Conservation (phyloP, 1,284 basidiomycete genomes). For the Puccinia novopanici region DNA sequence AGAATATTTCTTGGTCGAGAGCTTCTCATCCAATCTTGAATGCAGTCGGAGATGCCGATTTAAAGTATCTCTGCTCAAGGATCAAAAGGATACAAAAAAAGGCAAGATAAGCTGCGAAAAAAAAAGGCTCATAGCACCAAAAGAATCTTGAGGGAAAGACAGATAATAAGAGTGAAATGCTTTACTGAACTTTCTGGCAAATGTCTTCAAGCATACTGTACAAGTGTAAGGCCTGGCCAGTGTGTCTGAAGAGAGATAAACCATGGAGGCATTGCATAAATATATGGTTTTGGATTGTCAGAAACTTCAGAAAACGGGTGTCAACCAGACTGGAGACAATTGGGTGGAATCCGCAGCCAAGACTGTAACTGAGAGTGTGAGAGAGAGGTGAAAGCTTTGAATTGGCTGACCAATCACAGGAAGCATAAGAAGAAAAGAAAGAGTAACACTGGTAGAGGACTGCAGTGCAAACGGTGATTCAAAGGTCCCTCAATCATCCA, state of each 20-base stretch:
- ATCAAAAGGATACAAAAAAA: neutral
- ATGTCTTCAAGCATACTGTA: conserved; percentile 44
- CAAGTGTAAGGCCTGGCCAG: no score
- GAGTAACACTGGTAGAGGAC: neutral
- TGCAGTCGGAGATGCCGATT: conserved; percentile 47
- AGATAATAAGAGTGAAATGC: neutral
- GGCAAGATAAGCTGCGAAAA: neutral
- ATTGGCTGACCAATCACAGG: neutral
- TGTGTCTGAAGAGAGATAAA: conserved; percentile 14
- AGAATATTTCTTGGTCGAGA: neutral
- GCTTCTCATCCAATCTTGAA: conserved; percentile 21
- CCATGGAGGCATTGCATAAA: neutral
- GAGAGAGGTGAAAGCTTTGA: no score
- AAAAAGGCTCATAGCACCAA: no score
- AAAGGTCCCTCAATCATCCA: neutral
- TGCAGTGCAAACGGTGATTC: conserved; percentile 8
- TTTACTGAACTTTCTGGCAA: conserved; percentile 48
- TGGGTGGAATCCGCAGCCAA: neutral
- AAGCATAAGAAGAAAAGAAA: neutral
- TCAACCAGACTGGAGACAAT: neutral
- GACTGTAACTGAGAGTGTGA: no score
- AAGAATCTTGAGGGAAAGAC: neutral
- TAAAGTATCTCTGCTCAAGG: conserved; percentile 37
- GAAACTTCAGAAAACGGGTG: neutral
- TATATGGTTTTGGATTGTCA: neutral